A percentile compares a stretch with the other conserved stretches of the same genome.
Evolutionary conservation across 805 yeast genomes (phyloP).

Genomic region (Candida insectorum): DNA sequence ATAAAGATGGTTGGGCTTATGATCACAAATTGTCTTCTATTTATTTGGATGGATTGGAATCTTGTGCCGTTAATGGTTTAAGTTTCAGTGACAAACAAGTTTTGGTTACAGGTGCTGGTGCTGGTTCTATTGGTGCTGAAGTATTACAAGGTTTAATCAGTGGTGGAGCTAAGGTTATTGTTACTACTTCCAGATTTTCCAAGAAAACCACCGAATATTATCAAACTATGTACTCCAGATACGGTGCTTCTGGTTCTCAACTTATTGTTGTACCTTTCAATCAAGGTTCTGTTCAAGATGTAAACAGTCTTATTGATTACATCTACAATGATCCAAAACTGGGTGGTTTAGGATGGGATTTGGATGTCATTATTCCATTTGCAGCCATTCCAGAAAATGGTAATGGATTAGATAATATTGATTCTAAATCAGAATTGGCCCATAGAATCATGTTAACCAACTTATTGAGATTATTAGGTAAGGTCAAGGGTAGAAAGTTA

Average conservation of each 20-base stretch:
- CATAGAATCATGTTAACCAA: slow-evolving; percentile 98
- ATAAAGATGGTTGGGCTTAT: slow-evolving; percentile 78
- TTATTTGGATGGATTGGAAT: slow-evolving; percentile 87
- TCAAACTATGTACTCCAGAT: slow-evolving; percentile 88
- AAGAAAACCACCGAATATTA: slow-evolving; percentile 93
- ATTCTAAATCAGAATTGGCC: slow-evolving; percentile 94
- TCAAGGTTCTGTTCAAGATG: slow-evolving; percentile 96
- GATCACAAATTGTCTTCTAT: slow-evolving; percentile 72
- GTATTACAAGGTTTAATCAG: slow-evolving; percentile 88
- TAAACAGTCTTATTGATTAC: slow-evolving; percentile 76
- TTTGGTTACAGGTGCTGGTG: slow-evolving; percentile 97
- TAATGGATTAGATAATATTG: slow-evolving; percentile 87
- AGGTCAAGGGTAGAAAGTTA: slow-evolving; percentile 79
- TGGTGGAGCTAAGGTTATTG: slow-evolving; percentile 98
- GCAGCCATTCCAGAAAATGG: slow-evolving; percentile 99
- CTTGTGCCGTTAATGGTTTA: slow-evolving; percentile 91
- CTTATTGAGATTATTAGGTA: slow-evolving; percentile 87
- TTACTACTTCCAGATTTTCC: slow-evolving; percentile 94
- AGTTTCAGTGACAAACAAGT: slow-evolving; percentile 86
- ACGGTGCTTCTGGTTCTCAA: slow-evolving; percentile 89
- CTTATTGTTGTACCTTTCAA: slow-evolving; percentile 97
- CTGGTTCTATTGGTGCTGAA: slow-evolving; percentile 98
- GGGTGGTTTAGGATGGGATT: slow-evolving; percentile 97
- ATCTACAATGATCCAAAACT: slow-evolving; percentile 79
- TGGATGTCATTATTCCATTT: slow-evolving; percentile 93